phyloP scores from a whole-genome alignment of 352 stramenopile genomes.

The Phytophthora palmivora region DNA sequence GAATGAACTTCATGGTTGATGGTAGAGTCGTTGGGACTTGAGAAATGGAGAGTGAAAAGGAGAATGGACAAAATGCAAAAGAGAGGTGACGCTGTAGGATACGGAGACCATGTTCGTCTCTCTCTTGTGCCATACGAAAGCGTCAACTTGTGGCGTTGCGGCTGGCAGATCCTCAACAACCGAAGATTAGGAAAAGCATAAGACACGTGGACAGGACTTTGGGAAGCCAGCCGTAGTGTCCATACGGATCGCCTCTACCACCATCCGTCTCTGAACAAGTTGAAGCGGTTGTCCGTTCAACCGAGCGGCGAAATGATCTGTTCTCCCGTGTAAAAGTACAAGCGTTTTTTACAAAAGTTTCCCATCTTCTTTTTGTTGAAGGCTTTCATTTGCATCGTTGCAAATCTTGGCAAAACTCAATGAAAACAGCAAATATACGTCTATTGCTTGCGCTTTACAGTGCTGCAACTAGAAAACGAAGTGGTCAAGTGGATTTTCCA shows the following conservation, averaged over 20 bases:
- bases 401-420: not conserved
- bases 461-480: constrained; percentile 16
- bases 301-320: constrained; percentile 32
- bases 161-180: constrained; percentile 21
- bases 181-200: constrained; percentile 11
- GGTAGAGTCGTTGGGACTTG: constrained; percentile 28
- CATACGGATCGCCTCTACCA: constrained; percentile 22
- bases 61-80: constrained; percentile 18
- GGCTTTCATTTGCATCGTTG: not conserved
- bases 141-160: constrained; percentile 23
- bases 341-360: not conserved
- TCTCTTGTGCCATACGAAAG: constrained; percentile 26
- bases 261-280: constrained; percentile 9
- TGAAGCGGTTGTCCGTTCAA: constrained; percentile 2
- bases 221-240: constrained; percentile 4
- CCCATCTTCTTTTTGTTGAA: not conserved
- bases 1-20: constrained; percentile 41
- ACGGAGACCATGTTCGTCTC: constrained; percentile 7
- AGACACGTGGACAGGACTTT: constrained; percentile 23
- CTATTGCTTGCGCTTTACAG: constrained; percentile 31
- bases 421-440: constrained; percentile 31
- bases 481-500: not conserved
- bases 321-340: not conserved
- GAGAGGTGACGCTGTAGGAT: constrained; percentile 6
- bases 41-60: constrained; percentile 24